Conservation (phyloP, 371 early-diverging fungal species). For the Nematocida major region DNA sequence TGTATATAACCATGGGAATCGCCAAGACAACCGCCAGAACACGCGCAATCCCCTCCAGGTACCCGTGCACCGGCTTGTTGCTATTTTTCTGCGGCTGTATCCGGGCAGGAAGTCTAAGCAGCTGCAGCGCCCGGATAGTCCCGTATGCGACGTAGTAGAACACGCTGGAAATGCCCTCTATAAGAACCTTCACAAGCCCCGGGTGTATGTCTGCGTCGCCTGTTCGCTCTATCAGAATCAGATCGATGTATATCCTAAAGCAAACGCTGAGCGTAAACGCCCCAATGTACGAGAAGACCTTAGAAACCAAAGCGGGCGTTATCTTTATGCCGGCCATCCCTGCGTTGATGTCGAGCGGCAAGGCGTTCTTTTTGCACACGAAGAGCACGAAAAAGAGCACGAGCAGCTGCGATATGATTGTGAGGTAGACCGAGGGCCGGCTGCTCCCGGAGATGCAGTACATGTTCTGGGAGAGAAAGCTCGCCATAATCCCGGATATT, state of each 20-base stretch:
- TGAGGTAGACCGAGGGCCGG: slow-evolving; percentile 18
- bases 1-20: slow-evolving; percentile 17
- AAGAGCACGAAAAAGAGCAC: slow-evolving; percentile 15
- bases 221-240: slow-evolving; percentile 59
- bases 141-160: slow-evolving; percentile 48
- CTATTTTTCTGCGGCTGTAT: neutral
- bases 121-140: slow-evolving; percentile 31
- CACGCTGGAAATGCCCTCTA: slow-evolving; percentile 35
- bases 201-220: slow-evolving; percentile 7
- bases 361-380: neutral
- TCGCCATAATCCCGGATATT: slow-evolving; percentile 45
- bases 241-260: slow-evolving; percentile 54
- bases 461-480: slow-evolving; percentile 59
- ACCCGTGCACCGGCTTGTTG: slow-evolving; percentile 36
- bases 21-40: slow-evolving; percentile 14
- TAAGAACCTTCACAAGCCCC: slow-evolving; percentile 7
- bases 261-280: slow-evolving; percentile 55
- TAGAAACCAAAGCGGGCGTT: neutral
- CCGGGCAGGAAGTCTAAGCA: neutral
- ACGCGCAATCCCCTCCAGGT: slow-evolving; percentile 29
- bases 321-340: neutral
- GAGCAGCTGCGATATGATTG: slow-evolving; percentile 31
- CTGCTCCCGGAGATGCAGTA: slow-evolving; percentile 41
- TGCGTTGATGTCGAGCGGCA: neutral
- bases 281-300: slow-evolving; percentile 40